Evolutionary conservation across 345 rosid genomes (phyloP).

Genomic region (Xanthoceras sorbifolium): DNA sequence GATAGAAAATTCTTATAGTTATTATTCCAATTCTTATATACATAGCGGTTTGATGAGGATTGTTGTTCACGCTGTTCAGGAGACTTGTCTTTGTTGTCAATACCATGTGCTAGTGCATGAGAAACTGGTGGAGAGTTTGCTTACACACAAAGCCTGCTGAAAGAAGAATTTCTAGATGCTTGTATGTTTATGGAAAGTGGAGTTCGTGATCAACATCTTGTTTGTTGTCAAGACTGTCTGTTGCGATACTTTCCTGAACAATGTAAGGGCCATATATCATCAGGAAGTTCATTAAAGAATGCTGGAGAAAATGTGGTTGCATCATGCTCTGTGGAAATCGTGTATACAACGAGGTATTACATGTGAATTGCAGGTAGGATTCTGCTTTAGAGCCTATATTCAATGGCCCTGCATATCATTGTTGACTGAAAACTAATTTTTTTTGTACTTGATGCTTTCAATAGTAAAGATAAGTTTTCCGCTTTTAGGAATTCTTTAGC

Average conservation of each 20-base stretch:
- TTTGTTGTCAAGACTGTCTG: conserved; percentile 77
- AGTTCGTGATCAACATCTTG: conserved; percentile 38
- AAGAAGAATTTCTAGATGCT: conserved; percentile 52
- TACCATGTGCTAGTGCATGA: conserved; percentile 78
- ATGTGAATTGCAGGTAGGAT: conserved; percentile 65
- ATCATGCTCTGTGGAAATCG: conserved; percentile 78
- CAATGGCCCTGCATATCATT: too few species aligned
- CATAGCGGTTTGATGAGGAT: conserved; percentile 69
- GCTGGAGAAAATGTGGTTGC: conserved; percentile 94
- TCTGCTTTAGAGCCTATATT: neutral
- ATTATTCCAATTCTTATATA: conserved; percentile 35
- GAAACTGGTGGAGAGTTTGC: conserved; percentile 92
- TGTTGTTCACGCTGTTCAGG: conserved; percentile 73
- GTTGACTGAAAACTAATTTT: too few species aligned
- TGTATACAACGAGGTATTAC: conserved; percentile 77
- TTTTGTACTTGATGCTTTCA: neutral
- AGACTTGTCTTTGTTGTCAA: conserved; percentile 54
- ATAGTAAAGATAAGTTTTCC: neutral
- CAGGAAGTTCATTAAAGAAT: conserved; percentile 85
- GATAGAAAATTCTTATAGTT: too few species aligned
- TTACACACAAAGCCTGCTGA: conserved; percentile 62
- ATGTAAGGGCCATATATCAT: conserved; percentile 83
- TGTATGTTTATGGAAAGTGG: conserved; percentile 46
- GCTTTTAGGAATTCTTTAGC: neutral
- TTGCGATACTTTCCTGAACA: conserved; percentile 46